Conservation (phyloP, 192 early-diverging fungal species). For the Linnemannia hyalina region DNA sequence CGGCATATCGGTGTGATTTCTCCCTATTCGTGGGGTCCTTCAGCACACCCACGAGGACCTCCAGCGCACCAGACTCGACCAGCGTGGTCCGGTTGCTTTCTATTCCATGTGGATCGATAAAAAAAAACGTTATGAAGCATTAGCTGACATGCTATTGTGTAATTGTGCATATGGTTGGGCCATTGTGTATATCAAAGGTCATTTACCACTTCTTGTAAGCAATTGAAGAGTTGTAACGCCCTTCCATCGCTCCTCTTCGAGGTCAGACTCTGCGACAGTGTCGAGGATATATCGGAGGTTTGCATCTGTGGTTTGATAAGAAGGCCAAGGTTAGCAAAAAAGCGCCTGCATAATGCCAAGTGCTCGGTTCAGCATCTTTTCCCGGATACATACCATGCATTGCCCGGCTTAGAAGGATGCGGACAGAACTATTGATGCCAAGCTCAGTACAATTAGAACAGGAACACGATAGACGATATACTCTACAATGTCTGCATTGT, state of each 20-base stretch:
- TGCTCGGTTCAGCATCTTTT: not conserved
- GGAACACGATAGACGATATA: not conserved
- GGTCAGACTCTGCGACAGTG: constrained; percentile 61
- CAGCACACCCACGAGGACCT: constrained; percentile 69
- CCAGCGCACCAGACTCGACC: constrained; percentile 70
- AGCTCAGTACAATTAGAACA: too few relatives aligned
- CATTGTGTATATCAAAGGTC: not conserved
- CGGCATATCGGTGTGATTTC: constrained; percentile 70
- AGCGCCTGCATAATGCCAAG: not conserved
- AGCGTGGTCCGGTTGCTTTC: constrained; percentile 71
- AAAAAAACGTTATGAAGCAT: not conserved
- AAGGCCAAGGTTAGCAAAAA: not conserved
- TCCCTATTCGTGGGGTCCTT: constrained; percentile 65
- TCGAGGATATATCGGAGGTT: constrained; percentile 70
- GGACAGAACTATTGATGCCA: constrained; percentile 67
- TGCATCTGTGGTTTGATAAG: constrained; percentile 49
- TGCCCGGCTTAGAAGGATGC: constrained; percentile 79
- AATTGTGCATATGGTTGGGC: not conserved
- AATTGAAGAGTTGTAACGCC: constrained; percentile 78
- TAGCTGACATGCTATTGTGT: not conserved
- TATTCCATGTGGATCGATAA: constrained; percentile 11
- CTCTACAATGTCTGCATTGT: not conserved
- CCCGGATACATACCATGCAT: constrained; percentile 68
- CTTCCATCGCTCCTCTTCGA: constrained; percentile 62
- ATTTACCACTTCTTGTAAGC: constrained; percentile 70